Conservation (phyloP, 2,329 filamentous ascomycete genomes). For the Aspergillus thermomutatus region DNA sequence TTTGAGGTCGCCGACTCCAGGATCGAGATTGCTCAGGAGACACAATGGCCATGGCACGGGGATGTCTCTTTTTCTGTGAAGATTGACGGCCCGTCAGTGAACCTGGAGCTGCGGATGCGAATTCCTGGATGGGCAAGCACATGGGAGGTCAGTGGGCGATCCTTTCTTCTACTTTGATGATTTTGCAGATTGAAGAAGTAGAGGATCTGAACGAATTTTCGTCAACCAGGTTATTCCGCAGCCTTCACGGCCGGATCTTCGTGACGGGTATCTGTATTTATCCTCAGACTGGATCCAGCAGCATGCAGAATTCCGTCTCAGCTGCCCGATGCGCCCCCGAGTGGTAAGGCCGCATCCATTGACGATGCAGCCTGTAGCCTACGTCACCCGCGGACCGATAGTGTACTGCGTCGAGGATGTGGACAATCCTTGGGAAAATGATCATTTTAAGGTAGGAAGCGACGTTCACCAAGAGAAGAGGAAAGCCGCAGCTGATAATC, state of each 20-base stretch:
- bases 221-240: slow-evolving; percentile 25
- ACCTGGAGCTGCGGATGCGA: slow-evolving; percentile 45
- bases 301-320: slow-evolving; percentile 35
- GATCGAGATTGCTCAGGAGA: slow-evolving; percentile 44
- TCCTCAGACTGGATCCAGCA: slow-evolving; percentile 25
- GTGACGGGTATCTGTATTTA: slow-evolving; percentile 52
- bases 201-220: background rate
- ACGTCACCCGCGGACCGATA: slow-evolving; percentile 55
- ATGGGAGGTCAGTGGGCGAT: slow-evolving; percentile 1
- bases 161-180: background rate
- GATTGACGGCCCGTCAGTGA: slow-evolving; percentile 12
- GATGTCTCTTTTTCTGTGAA: slow-evolving; percentile 47
- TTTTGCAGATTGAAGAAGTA: background rate
- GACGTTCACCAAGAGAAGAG: slow-evolving; percentile 6
- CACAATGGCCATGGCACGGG: slow-evolving; percentile 58
- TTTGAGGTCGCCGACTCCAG: slow-evolving; percentile 31
- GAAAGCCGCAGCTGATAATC: slow-evolving; percentile 9
- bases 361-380: slow-evolving; percentile 53
- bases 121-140: slow-evolving; percentile 51
- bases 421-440: slow-evolving; percentile 44
- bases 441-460: slow-evolving; percentile 4
- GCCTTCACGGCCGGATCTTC: slow-evolving; percentile 27
- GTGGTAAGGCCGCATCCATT: slow-evolving; percentile 54
- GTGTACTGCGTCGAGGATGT: slow-evolving; percentile 61
- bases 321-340: slow-evolving; percentile 47